These are phyloP conservation scores for Hansenula anomala DNA, from an alignment of 1,139 yeast genomes.

Conservation along the genomic window DNA sequence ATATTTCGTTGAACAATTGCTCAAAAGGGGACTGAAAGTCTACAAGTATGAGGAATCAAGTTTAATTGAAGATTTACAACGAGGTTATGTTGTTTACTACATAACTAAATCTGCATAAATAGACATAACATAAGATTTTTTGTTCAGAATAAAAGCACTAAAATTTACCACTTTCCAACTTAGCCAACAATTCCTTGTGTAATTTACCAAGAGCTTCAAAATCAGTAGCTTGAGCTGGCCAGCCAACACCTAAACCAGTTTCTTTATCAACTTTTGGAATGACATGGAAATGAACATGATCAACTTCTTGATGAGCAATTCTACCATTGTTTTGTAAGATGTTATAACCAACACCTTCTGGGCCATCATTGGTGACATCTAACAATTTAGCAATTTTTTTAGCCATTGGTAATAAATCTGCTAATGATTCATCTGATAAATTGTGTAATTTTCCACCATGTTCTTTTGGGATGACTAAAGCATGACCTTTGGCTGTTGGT, in stretches of 20 bases:
- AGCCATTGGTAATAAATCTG: conserved; percentile 81
- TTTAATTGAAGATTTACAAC: conserved; percentile 27
- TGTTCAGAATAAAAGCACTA: too few relatives aligned
- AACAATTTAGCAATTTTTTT: conserved; percentile 75
- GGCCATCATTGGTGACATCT: conserved; percentile 50
- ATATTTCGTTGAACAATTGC: conserved; percentile 34
- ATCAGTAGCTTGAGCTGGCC: conserved; percentile 85
- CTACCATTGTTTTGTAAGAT: conserved; percentile 88
- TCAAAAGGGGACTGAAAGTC: conserved; percentile 40
- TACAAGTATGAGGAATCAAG: conserved; percentile 32
- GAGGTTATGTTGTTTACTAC: conserved; percentile 43
- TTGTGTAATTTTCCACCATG: conserved; percentile 92
- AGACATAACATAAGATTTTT: not conserved
- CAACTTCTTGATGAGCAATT: conserved; percentile 91
- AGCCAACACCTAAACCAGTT: conserved; percentile 79
- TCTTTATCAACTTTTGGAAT: conserved; percentile 75
- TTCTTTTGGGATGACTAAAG: conserved; percentile 82
- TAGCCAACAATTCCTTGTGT: conserved; percentile 57
- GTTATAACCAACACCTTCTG: conserved; percentile 81
- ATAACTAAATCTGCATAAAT: conserved; percentile 14
- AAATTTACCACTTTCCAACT: conserved; percentile 32
- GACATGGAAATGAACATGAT: conserved; percentile 94
- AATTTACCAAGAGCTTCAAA: conserved; percentile 62
- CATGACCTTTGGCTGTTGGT: conserved; percentile 86
- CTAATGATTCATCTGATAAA: conserved; percentile 83